Evolutionary conservation across 1,284 basidiomycete species (phyloP).

Genomic region (Cutaneotrichosporon mucoides): DNA sequence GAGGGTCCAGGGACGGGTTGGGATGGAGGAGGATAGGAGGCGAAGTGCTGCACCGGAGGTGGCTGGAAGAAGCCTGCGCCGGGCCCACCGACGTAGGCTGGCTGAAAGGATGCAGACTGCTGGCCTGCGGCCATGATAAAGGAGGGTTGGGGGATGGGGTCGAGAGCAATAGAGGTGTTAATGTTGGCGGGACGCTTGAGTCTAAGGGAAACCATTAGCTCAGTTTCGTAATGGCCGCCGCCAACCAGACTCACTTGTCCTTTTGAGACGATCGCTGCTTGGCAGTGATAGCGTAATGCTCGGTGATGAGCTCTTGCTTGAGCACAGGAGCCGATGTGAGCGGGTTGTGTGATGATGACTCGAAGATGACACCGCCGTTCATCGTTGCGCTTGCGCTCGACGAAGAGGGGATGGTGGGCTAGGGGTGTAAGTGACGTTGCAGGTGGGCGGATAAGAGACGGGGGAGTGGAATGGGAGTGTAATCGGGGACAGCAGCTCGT

Average conservation of each 20-base stretch:
- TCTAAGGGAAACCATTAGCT: conserved; percentile 4
- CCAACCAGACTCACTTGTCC: conserved; percentile 12
- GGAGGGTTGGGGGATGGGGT: background rate
- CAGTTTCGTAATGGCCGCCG: background rate
- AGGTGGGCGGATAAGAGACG: no score
- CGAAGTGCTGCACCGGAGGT: background rate
- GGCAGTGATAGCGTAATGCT: conserved; percentile 24
- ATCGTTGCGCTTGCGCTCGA: conserved; percentile 6
- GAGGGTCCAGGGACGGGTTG: conserved; percentile 9
- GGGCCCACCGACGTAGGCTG: background rate
- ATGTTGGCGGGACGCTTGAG: conserved; percentile 16
- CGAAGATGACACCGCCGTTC: conserved; percentile 24
- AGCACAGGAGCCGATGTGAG: conserved; percentile 18
- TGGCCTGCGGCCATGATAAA: background rate
- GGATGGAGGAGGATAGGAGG: conserved; percentile 2
- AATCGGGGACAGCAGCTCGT: no score
- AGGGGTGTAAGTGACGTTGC: background rate
- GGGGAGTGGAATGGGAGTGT: no score
- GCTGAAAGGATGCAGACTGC: conserved; percentile 2
- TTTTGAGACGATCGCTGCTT: conserved; percentile 19
- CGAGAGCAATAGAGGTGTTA: conserved; percentile 8
- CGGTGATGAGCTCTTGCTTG: conserved; percentile 24
- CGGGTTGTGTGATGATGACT: conserved; percentile 14
- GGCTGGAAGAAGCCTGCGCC: conserved; percentile 2
- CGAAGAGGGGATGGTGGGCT: background rate